phyloP scores from a whole-genome alignment of 202 grass and related monocot species.

The Zizania palustris region DNA sequence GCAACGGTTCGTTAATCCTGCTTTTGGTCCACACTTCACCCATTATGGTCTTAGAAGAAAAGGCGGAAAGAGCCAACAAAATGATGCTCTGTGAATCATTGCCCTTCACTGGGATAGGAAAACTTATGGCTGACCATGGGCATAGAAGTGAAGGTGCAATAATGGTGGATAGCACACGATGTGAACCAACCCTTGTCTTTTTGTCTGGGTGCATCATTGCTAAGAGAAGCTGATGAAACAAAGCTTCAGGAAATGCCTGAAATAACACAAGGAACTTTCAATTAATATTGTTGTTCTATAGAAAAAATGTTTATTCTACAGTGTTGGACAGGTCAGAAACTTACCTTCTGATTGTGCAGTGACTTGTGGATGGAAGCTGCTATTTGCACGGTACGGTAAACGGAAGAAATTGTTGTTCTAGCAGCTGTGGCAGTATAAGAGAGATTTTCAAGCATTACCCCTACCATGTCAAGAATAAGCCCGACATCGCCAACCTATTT shows the following conservation, averaged over 20 bases:
- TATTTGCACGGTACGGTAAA: conserved; percentile 84
- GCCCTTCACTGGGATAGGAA: conserved; percentile 59
- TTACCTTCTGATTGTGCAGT: conserved; percentile 83
- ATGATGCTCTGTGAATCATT: conserved; percentile 53
- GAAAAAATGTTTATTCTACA: conserved; percentile 30
- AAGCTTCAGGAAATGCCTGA: conserved; percentile 93
- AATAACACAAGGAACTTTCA: conserved; percentile 28
- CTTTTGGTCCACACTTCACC: conserved; percentile 41
- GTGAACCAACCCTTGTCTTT: conserved; percentile 86
- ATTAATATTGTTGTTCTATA: conserved; percentile 33
- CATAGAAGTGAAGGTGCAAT: conserved; percentile 58
- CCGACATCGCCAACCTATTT: conserved; percentile 87
- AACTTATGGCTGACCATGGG: conserved; percentile 75
- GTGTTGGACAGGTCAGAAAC: conserved; percentile 33
- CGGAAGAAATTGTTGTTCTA: conserved; percentile 77
- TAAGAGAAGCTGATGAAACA: conserved; percentile 91
- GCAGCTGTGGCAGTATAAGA: conserved; percentile 58
- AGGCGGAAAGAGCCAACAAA: conserved; percentile 74
- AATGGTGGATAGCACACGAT: conserved; percentile 79
- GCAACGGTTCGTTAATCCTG: conserved; percentile 42
- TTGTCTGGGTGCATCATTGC: conserved; percentile 87
- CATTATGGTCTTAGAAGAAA: conserved; percentile 56
- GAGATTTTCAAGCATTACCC: conserved; percentile 87
- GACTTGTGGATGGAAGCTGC: conserved; percentile 74
- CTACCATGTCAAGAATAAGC: conserved; percentile 89